Conservation (phyloP, 768 basidiomycete species). For the Lentinus tigrinus region DNA sequence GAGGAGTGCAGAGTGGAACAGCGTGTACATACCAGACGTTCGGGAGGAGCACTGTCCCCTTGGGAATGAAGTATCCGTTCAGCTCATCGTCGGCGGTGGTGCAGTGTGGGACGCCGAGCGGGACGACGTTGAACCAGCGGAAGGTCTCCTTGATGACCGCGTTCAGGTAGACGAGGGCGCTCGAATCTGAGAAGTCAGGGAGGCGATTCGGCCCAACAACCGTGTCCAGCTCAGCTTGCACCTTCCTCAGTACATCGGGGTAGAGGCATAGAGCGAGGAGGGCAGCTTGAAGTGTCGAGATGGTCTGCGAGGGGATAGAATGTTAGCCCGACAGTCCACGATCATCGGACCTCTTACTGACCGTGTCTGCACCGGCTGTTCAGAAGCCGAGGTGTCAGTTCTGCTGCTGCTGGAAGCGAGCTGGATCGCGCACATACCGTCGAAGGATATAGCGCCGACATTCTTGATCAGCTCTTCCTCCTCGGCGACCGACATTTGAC, state of each 20-base stretch:
- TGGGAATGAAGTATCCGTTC: slow-evolving; percentile 37
- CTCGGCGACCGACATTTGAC: too few species aligned
- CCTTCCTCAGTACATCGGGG: slow-evolving; percentile 12
- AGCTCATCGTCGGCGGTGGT: slow-evolving; percentile 39
- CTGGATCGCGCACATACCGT: background rate
- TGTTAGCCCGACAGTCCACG: background rate
- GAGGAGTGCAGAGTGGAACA: background rate
- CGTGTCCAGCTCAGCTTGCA: slow-evolving; percentile 16
- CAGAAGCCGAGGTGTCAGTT: too few species aligned
- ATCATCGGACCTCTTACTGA: background rate
- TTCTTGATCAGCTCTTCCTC: background rate
- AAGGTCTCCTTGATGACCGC: slow-evolving; percentile 18
- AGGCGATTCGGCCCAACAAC: slow-evolving; percentile 13
- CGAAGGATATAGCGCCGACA: background rate
- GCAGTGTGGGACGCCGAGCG: slow-evolving; percentile 26
- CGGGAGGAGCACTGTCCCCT: slow-evolving; percentile 21
- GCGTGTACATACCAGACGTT: slow-evolving; percentile 14
- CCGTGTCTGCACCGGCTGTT: background rate
- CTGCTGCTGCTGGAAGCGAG: too few species aligned
- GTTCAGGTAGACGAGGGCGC: slow-evolving; percentile 14
- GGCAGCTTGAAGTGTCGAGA: slow-evolving; percentile 5
- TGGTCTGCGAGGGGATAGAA: background rate
- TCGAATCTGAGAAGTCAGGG: slow-evolving; percentile 11
- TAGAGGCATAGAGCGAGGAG: slow-evolving; percentile 12
- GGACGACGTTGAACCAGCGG: slow-evolving; percentile 12